Percentiles rank a stretch among this genome's conserved stretches.
phyloP scores from a whole-genome alignment of 1,139 yeast species.

The Candida sojae region DNA sequence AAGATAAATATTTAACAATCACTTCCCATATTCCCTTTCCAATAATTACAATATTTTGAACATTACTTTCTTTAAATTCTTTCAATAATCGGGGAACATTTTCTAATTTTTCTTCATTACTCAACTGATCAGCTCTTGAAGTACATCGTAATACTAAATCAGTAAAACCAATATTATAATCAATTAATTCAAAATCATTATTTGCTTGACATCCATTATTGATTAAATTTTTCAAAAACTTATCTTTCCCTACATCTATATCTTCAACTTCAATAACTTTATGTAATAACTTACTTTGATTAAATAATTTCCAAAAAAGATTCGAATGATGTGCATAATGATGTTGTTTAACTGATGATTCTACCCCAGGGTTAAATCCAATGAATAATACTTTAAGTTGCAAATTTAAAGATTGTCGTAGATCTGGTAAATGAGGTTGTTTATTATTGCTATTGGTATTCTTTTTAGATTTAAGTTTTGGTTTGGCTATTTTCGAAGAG shows the following conservation, averaged over 20 bases:
- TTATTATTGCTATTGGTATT: background rate
- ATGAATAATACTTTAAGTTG: conserved; percentile 53
- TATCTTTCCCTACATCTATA: background rate
- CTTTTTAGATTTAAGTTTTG: background rate
- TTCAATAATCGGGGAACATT: conserved; percentile 56
- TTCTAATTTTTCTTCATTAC: conserved; percentile 50
- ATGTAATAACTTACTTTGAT: conserved; percentile 49
- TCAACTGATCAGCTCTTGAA: conserved; percentile 56
- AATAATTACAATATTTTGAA: conserved; percentile 54
- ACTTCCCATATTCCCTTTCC: conserved; percentile 85
- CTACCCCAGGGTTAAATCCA: conserved; percentile 76
- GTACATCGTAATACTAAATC: conserved; percentile 73
- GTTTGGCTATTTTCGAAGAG: background rate
- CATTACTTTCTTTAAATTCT: conserved; percentile 40
- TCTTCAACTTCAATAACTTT: conserved; percentile 16
- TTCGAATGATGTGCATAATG: conserved; percentile 76
- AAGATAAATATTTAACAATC: conserved; percentile 37
- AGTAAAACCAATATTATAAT: conserved; percentile 65
- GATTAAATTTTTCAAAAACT: conserved; percentile 5
- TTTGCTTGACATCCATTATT: conserved; percentile 42
- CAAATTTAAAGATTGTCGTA: conserved; percentile 37
- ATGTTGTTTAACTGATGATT: conserved; percentile 64
- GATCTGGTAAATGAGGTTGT: conserved; percentile 19
- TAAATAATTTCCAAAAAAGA: conserved; percentile 67
- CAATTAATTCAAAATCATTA: conserved; percentile 49